phyloP scores from a whole-genome alignment of 345 rosid species.

The Melaleuca quinquenervia region DNA sequence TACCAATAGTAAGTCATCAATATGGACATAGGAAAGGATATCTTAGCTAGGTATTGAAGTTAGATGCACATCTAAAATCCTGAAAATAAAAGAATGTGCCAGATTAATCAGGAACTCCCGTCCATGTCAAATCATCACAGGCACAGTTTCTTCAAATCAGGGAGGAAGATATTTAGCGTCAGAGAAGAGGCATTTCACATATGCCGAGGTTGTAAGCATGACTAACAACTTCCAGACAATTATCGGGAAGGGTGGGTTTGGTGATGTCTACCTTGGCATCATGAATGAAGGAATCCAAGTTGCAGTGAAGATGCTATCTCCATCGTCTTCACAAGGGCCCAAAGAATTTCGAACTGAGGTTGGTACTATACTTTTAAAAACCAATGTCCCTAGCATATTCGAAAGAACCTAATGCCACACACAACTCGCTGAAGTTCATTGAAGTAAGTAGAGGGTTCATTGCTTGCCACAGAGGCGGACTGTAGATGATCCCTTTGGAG shows the following conservation, averaged over 20 bases:
- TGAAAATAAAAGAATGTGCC: neutral
- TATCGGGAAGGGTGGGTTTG: constrained; percentile 26
- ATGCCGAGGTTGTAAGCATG: constrained; percentile 13
- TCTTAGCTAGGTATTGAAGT: neutral
- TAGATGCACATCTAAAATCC: neutral
- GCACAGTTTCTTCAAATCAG: neutral
- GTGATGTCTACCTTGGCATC: constrained; percentile 19
- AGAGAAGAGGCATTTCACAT: constrained; percentile 6
- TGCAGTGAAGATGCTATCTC: constrained; percentile 28
- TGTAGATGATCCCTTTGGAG: neutral
- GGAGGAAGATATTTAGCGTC: constrained; percentile 3
- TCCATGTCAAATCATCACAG: neutral
- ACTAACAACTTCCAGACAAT: constrained; percentile 19
- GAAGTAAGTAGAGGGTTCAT: neutral
- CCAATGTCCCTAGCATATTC: neutral
- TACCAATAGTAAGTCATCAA: neutral
- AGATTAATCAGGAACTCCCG: neutral
- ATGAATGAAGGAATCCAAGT: constrained; percentile 10
- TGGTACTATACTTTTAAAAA: neutral
- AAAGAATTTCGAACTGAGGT: constrained; percentile 19
- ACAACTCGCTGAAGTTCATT: neutral
- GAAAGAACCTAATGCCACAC: neutral
- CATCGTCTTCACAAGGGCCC: constrained; percentile 10
- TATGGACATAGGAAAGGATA: neutral
- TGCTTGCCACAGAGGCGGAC: neutral